Conservation (phyloP, 768 basidiomycete species). For the Psilocybe tampanensis region DNA sequence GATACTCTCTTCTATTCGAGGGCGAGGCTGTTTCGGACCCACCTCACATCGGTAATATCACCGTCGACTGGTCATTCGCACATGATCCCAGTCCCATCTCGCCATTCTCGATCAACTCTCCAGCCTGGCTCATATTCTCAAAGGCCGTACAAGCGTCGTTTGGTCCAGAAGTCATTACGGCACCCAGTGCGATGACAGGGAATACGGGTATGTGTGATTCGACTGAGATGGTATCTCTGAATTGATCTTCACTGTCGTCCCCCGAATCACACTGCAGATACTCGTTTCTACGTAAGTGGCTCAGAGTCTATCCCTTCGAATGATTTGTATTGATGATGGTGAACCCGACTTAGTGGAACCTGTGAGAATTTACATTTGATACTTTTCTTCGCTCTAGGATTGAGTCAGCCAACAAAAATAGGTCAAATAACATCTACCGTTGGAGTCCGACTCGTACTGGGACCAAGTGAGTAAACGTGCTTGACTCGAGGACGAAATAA, state of each 20-base stretch:
- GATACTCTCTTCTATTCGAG: conserved; percentile 25
- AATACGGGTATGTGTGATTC: conserved; percentile 25
- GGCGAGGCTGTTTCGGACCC: conserved; percentile 18
- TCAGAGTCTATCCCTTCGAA: too few relatives aligned
- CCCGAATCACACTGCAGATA: conserved; percentile 15
- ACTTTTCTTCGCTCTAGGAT: too few relatives aligned
- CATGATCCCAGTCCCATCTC: conserved; percentile 29
- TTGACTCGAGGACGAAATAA: neutral
- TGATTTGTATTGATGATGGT: too few relatives aligned
- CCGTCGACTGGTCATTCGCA: conserved; percentile 16
- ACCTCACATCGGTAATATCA: conserved; percentile 29
- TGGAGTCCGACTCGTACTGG: conserved; percentile 31
- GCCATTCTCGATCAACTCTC: conserved; percentile 20
- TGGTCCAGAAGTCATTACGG: conserved; percentile 25
- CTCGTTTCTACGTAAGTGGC: conserved; percentile 30
- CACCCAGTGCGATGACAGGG: conserved; percentile 33
- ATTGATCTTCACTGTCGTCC: too few relatives aligned
- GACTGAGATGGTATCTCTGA: neutral
- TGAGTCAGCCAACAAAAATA: too few relatives aligned
- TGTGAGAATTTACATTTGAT: conserved; percentile 15
- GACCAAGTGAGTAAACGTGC: conserved; percentile 26
- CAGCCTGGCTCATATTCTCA: conserved; percentile 27
- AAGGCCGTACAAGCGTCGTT: conserved; percentile 29
- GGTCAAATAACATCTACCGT: conserved; percentile 31
- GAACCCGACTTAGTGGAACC: conserved; percentile 29